Base-by-base conservation (phyloP, 306 rosid genomes). In the Glycine latifolia region DNA sequence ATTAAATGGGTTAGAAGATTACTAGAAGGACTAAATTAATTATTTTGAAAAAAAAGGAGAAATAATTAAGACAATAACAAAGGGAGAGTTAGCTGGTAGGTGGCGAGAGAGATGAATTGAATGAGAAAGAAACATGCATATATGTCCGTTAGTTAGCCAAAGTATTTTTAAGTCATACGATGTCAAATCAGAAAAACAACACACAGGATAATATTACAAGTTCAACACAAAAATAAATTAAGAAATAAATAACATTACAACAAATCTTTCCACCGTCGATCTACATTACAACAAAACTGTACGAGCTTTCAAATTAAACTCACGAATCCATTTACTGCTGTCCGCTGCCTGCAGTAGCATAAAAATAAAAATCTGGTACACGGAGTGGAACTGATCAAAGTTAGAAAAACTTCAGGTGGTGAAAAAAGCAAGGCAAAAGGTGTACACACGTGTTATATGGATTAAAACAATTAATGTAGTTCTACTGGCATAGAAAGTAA, bases 351-450 rank as follows among this genome's bases (percentile, higher is more conserved):
- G 56, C 53, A 17, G 12, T 16, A 56, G 43, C 39, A 16, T 41
- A 43, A 1, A 35, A 56, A 35, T 41, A 58, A 41, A 46, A 13
- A 59, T 0, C 69, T 41, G 46, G 43, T 17, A 39, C 46, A 16
- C 55, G 8, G 7, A 41, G 66, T 12, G 47, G 75, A 78, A 39
- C 5, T 12, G 67, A 78, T 67, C 15, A 78, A 78, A 39, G 66
- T 26, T 26, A 6, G 8, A n/a, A 53, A 20, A 58, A 75, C 3
- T 9, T 10, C 2, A 10, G 56, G 20, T 10, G 79, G 20, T 2
- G 60, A 71, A 73, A 53, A 55, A 31, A 61, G 3, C 4, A 47
- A 41, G 47, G 10, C 20, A 59, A 58, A 74, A 1, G 33, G 3
- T 7, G 15, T 37, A 43, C 31, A 10, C 11, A 10, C 8, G 6